A percentile compares a stretch with the other conserved stretches of the same genome.
Conservation (phyloP, 176 grass and related monocot genomes). For the Zizania latifolia region DNA sequence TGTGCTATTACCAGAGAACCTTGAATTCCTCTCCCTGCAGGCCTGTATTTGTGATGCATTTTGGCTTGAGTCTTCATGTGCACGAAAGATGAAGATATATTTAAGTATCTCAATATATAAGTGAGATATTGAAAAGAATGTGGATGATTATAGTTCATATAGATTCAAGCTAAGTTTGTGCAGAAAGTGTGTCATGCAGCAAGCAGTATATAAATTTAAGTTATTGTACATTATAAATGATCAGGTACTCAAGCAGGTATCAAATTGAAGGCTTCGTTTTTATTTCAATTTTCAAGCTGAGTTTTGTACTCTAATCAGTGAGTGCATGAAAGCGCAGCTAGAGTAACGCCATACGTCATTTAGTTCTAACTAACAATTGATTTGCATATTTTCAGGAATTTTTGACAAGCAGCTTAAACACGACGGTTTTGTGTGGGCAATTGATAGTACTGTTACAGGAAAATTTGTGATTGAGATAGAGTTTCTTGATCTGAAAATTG, state of each 20-base stretch:
- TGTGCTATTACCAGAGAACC: background rate
- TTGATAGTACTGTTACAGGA: conserved; percentile 67
- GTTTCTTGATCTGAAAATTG: conserved; percentile 85
- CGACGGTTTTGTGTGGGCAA: conserved; percentile 87
- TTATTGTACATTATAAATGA: background rate
- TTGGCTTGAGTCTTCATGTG: background rate
- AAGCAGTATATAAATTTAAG: background rate
- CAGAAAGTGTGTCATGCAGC: background rate
- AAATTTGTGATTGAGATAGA: conserved; percentile 94
- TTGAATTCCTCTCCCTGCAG: background rate
- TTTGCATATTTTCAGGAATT: conserved; percentile 49
- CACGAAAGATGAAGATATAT: background rate
- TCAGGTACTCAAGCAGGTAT: background rate
- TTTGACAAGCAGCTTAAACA: conserved; percentile 80
- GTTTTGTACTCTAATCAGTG: background rate
- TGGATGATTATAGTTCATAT: conserved; percentile 5
- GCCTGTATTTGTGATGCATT: background rate
- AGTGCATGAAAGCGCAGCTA: background rate
- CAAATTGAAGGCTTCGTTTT: background rate
- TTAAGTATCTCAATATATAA: background rate
- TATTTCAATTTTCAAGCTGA: background rate
- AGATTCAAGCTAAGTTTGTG: background rate
- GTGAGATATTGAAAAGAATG: background rate
- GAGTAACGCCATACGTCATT: background rate
- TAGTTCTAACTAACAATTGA: background rate